Evolutionary conservation across 495 filamentous ascomycete species (phyloP).

Genomic region (Jackrogersella minutella): DNA sequence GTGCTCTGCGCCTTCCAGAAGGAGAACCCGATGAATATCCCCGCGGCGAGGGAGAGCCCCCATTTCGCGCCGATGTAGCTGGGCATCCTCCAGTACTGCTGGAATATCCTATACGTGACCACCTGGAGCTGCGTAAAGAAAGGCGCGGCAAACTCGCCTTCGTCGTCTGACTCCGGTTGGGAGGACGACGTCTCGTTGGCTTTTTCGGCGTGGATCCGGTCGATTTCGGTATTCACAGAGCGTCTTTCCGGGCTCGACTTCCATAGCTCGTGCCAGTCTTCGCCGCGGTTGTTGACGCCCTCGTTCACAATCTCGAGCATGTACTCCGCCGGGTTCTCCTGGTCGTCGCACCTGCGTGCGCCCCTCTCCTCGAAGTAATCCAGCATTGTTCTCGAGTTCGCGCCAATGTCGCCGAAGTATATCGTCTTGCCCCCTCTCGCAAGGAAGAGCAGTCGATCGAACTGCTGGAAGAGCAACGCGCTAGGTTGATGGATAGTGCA

Average conservation of each 20-base stretch:
- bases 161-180: background rate
- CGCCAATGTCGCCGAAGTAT: background rate
- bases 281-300: background rate
- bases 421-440: conserved; percentile 1
- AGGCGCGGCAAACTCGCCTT: conserved; percentile 1
- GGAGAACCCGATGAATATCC: conserved; percentile 4
- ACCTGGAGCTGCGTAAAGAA: background rate
- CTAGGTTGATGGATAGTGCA: conserved; percentile 10
- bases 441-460: conserved; percentile 2
- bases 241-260: background rate
- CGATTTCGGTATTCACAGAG: background rate
- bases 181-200: background rate
- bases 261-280: conserved; percentile 9
- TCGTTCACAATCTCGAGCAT: conserved; percentile 9
- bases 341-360: background rate
- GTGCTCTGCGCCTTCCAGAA: conserved; percentile 1
- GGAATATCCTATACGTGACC: conserved; percentile 1
- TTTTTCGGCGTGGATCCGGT: background rate
- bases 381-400: background rate
- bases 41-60: background rate
- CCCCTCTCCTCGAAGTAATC: conserved; percentile 6
- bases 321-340: conserved; percentile 10
- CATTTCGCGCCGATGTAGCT: conserved; percentile 9
- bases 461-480: conserved; percentile 3
- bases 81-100: conserved; percentile 9